Evolutionary conservation across 2,329 filamentous ascomycete species (phyloP), one percentile per base, ranked within the genome.

Genomic region (Fusarium haematococcum): DNA sequence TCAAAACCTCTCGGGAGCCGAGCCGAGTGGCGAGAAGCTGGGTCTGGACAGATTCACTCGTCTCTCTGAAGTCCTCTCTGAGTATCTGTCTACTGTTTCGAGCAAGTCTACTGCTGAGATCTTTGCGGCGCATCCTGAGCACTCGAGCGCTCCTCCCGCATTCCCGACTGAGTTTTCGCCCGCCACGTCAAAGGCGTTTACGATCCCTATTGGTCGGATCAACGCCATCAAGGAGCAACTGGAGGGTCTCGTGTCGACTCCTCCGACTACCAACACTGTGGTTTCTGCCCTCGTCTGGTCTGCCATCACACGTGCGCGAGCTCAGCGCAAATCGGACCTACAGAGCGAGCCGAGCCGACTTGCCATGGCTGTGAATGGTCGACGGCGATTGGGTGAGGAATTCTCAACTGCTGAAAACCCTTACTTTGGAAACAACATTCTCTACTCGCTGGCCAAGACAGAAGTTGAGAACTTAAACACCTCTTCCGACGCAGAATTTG

Each of bases 361-460:
- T 18, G 61, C 58, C 5, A 64, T 65, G 48, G 68, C 68, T 6
- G 68, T 71, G 8, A 65, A 71, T 25, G 65, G 65, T 0, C 61
- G 65, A 23, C 35, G 57, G 16, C 68, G 65, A 3, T 16, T 68
- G 14, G 57, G 41, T 3, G 30, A 56, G 3, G 13, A 32, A 3
- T 56, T 68, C 54, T 65, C 68, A 2, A 27, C 62, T 0, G 2
- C 39, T 2, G 61, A 68, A 7, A 39, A 56, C 5, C 61, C 65
- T 4, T 71, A 71, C 33, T 11, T 71, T 20, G 65, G 61, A 20
- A 71, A 71, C 33, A 14, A 23, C 9, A 52, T 71, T 5, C 10
- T 71, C 1, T 71, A 71, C 37, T 43, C 61, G 3, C 20, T 65
- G 6, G 30, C 61, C 1, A 25, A 60, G 2, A 35, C 37, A 5